Percentiles rank a stretch among this genome's conserved stretches.
Evolutionary conservation across 805 yeast genomes (phyloP).

Genomic region (Nakazawaea populi): DNA sequence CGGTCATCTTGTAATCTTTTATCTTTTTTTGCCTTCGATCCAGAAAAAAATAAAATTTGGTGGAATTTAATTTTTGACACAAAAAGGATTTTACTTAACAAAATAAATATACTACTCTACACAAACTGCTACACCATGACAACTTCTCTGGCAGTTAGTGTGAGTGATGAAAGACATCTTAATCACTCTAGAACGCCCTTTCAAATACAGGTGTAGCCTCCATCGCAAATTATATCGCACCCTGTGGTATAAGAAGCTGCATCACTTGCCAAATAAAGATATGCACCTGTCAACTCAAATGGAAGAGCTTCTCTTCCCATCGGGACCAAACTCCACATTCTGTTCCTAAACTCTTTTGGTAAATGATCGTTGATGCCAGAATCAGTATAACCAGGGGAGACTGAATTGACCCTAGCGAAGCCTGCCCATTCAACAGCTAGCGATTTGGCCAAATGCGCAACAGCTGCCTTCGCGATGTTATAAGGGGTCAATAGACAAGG

Average conservation of each 20-base stretch:
- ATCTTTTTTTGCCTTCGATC: no score
- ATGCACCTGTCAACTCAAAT: slow-evolving; percentile 47
- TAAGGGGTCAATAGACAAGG: slow-evolving; percentile 48
- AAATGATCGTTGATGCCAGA: slow-evolving; percentile 35
- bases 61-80: no score
- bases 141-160: no score
- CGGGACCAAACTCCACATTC: slow-evolving; percentile 31
- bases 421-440: slow-evolving; percentile 42
- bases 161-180: no score
- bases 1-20: no score
- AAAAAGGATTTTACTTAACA: no score
- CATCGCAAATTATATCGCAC: slow-evolving; percentile 45
- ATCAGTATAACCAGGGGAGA: slow-evolving; percentile 47
- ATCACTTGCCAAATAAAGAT: slow-evolving; percentile 46
- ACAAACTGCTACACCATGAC: no score
- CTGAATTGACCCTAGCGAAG: slow-evolving; percentile 47
- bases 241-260: slow-evolving; percentile 47
- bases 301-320: slow-evolving; percentile 48
- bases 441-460: slow-evolving; percentile 41
- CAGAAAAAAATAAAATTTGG: no score
- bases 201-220: slow-evolving; percentile 33
- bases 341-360: slow-evolving; percentile 19
- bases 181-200: background rate
- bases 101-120: no score
- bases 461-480: slow-evolving; percentile 46